These are phyloP conservation scores for Aspergillus bridgeri DNA, from an alignment of 495 filamentous ascomycete species.

Conservation along the genomic window DNA sequence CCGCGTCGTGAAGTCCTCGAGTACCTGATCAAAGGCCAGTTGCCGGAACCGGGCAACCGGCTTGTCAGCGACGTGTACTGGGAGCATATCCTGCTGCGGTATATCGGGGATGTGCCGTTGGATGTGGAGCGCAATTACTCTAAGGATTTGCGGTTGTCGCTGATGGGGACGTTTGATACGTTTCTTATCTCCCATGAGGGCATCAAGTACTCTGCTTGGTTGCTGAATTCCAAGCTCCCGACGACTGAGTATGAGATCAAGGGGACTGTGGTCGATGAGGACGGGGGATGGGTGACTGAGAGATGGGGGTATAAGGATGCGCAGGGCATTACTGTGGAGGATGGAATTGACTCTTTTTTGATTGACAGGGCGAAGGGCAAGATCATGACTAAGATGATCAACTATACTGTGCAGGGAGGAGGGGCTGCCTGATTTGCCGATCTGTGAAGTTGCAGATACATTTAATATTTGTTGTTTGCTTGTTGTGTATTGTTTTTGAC, in stretches of 20 bases:
- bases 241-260: too few relatives aligned
- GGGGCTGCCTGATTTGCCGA: too few relatives aligned
- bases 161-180: conserved; percentile 9
- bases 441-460: too few relatives aligned
- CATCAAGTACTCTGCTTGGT: conserved; percentile 7
- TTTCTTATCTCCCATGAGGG: conserved; percentile 4
- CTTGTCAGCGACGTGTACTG: conserved; percentile 10
- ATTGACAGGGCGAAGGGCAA: conserved; percentile 3
- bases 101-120: conserved; percentile 9
- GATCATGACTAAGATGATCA: conserved; percentile 8
- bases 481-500: too few relatives aligned
- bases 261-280: too few relatives aligned
- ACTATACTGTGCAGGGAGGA: not conserved
- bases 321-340: too few relatives aligned
- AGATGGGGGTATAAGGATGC: too few relatives aligned
- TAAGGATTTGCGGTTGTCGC: conserved; percentile 2
- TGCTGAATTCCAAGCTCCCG: conserved; percentile 1
- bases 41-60: not conserved
- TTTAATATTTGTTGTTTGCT: too few relatives aligned
- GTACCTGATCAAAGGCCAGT: conserved; percentile 1
- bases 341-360: conserved; percentile 7
- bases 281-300: too few relatives aligned
- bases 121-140: conserved; percentile 12
- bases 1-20: conserved; percentile 7
- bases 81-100: conserved; percentile 13